A percentile compares a stretch with the other conserved stretches of the same genome.
phyloP scores from a whole-genome alignment of 2,329 filamentous ascomycete species.

The Alternaria ethzedia region DNA sequence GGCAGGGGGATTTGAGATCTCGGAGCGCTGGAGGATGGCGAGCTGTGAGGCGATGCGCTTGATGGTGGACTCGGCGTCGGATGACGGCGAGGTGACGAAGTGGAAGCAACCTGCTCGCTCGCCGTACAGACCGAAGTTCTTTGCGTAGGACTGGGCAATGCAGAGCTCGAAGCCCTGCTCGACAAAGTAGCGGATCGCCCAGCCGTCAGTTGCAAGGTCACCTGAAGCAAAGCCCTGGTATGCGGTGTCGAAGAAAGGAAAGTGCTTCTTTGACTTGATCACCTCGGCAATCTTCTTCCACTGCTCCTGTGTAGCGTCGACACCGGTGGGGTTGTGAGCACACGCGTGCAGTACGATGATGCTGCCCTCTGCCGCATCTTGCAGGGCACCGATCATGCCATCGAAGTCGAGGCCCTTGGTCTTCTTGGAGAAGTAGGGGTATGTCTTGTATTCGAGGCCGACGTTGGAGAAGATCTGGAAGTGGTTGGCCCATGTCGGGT shows the following conservation, averaged over 20 bases:
- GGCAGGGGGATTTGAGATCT: constrained; percentile 95
- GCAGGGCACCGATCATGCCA: constrained; percentile 78
- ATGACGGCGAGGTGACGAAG: constrained; percentile 76
- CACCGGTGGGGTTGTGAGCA: constrained; percentile 97
- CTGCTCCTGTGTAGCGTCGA: constrained; percentile 91
- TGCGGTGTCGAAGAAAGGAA: constrained; percentile 97
- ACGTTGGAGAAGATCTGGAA: constrained; percentile 98
- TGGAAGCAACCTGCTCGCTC: constrained; percentile 97
- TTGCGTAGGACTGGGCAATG: constrained; percentile 61
- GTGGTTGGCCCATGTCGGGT: constrained; percentile 98
- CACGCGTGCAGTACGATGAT: constrained; percentile 93
- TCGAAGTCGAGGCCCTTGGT: constrained; percentile 92
- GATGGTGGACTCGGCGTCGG: constrained; percentile 68
- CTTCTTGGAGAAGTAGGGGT: constrained; percentile 91
- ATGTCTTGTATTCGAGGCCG: constrained; percentile 75
- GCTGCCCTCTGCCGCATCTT: constrained; percentile 74
- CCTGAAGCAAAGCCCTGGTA: constrained; percentile 99
- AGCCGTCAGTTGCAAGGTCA: constrained; percentile 81
- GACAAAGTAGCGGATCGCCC: constrained; percentile 93
- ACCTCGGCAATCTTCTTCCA: constrained; percentile 88
- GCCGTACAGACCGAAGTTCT: constrained; percentile 82
- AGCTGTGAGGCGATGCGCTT: constrained; percentile 82
- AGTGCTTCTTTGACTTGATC: constrained; percentile 79
- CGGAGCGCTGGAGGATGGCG: constrained; percentile 91
- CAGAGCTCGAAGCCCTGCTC: constrained; percentile 80